phyloP scores from a whole-genome alignment of 2,329 filamentous ascomycete species.

The Colletotrichum sp. region DNA sequence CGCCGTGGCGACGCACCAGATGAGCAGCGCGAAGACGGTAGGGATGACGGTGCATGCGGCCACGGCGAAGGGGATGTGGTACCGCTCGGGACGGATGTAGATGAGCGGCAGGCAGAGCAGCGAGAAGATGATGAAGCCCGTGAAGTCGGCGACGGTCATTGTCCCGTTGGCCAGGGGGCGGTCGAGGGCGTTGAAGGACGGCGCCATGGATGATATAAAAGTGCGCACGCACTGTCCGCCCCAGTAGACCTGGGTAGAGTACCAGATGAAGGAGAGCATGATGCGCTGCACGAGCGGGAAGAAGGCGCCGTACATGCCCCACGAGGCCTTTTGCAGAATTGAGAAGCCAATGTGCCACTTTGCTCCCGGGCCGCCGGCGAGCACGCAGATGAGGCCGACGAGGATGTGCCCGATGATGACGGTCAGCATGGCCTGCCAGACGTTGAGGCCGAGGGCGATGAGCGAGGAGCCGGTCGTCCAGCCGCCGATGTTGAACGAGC shows the following conservation, averaged over 20 bases:
- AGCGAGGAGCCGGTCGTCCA: constrained; percentile 35
- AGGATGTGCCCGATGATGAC: constrained; percentile 27
- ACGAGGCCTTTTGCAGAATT: constrained; percentile 28
- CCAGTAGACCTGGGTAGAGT: constrained; percentile 29
- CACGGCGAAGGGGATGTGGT: constrained; percentile 28
- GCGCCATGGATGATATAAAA: constrained; percentile 22
- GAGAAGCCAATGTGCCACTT: constrained; percentile 33
- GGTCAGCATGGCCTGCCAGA: constrained; percentile 31
- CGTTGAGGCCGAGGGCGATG: constrained; percentile 31
- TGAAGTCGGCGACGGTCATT: constrained; percentile 25
- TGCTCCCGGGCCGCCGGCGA: constrained; percentile 28
- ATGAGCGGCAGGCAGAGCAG: constrained; percentile 28
- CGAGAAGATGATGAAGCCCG: constrained; percentile 27
- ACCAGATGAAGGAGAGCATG: constrained; percentile 30
- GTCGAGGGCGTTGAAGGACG: constrained; percentile 24
- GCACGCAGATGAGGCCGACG: constrained; percentile 28
- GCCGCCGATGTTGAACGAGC: constrained; percentile 37
- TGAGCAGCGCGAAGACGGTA: constrained; percentile 31
- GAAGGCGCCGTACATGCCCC: constrained; percentile 29
- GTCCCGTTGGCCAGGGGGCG: constrained; percentile 20
- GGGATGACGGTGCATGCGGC: constrained; percentile 27
- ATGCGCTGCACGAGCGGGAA: constrained; percentile 29
- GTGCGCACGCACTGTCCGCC: constrained; percentile 29
- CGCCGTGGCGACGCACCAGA: constrained; percentile 32
- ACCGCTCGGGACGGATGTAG: constrained; percentile 29